Percentiles rank a stretch among this genome's conserved stretches.
phyloP scores from a whole-genome alignment of 208 protist species.

The Acanthamoeba culbertsoni region DNA sequence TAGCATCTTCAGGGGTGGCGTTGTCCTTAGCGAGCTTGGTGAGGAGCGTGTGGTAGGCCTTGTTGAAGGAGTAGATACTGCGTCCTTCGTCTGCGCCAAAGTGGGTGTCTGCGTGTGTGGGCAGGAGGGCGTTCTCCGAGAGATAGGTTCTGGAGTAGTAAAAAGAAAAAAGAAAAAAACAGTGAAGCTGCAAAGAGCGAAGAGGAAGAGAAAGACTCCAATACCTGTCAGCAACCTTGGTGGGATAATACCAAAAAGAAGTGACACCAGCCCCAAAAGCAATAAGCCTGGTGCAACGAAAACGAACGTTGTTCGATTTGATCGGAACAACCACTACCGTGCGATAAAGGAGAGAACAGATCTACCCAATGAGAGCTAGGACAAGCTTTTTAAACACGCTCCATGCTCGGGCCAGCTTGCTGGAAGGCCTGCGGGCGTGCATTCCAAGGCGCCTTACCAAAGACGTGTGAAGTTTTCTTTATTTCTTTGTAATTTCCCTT shows the following conservation, averaged over 20 bases:
- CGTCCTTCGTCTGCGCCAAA: not conserved
- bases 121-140: conserved; percentile 24
- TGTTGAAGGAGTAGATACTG: not conserved
- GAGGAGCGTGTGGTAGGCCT: not conserved
- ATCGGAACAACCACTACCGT: too few species aligned
- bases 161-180: not conserved
- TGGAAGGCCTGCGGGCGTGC: too few species aligned
- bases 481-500: too few species aligned
- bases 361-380: too few species aligned
- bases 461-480: too few species aligned
- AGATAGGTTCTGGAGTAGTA: not conserved
- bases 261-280: not conserved
- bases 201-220: too few species aligned
- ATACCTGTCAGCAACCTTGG: conserved; percentile 11
- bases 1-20: not conserved
- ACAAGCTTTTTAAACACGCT: too few species aligned
- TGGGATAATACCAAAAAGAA: conserved; percentile 10
- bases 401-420: too few species aligned
- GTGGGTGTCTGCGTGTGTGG: not conserved
- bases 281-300: not conserved
- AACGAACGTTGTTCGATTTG: too few species aligned
- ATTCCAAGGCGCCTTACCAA: too few species aligned
- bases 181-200: not conserved
- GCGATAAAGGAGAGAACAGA: too few species aligned
- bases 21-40: not conserved